These are phyloP conservation scores for Poronia punctata DNA, from an alignment of 495 filamentous ascomycete species.

Conservation along the genomic window DNA sequence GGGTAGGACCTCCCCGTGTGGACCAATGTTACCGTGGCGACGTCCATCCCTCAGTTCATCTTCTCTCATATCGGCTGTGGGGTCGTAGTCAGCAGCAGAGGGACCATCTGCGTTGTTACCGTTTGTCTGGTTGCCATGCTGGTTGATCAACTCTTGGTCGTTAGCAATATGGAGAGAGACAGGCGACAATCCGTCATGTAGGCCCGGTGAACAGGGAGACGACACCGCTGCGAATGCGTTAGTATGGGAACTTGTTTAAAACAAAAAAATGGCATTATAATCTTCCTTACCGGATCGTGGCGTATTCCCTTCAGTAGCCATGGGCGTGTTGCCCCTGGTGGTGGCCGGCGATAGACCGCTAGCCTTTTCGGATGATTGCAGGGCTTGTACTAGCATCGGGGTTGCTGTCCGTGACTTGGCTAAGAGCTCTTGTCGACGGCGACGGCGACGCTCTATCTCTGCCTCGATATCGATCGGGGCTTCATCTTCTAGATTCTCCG, in stretches of 20 bases:
- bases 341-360: constrained; percentile 49
- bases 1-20: constrained; percentile 35
- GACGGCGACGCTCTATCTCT: constrained; percentile 78
- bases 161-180: constrained; percentile 23
- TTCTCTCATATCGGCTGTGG: constrained; percentile 85
- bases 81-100: constrained; percentile 94
- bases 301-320: constrained; percentile 31
- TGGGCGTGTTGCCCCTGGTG: constrained; percentile 35
- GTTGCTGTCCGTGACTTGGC: constrained; percentile 71
- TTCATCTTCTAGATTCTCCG: constrained; percentile 37
- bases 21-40: constrained; percentile 44
- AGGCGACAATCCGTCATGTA: constrained; percentile 34
- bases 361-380: constrained; percentile 55
- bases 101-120: constrained; percentile 58
- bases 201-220: constrained; percentile 30
- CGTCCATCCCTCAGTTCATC: constrained; percentile 67
- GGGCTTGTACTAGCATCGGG: constrained; percentile 68
- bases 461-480: constrained; percentile 67
- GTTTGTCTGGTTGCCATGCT: constrained; percentile 41
- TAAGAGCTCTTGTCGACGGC: constrained; percentile 79
- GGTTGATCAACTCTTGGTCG: constrained; percentile 60
- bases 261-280: neutral
- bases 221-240: constrained; percentile 21
- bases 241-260: constrained; percentile 4
- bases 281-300: constrained; percentile 34